Conservation (phyloP, 2,329 filamentous ascomycete species). For the Trichoderma pleuroti region DNA sequence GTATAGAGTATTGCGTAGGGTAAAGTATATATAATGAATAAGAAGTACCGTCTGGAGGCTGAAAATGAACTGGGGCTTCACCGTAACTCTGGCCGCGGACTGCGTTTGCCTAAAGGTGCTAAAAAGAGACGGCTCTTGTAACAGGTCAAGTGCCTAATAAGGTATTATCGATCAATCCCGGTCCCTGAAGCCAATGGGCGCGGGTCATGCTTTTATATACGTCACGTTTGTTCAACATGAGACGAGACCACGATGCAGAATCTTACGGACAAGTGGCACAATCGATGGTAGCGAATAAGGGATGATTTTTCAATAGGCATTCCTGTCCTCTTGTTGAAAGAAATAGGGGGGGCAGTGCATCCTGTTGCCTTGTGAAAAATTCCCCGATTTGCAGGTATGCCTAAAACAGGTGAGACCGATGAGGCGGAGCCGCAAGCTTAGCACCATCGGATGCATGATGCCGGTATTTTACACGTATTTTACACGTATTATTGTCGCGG, state of each 20-base stretch:
- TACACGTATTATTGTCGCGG: background rate
- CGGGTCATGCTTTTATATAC: background rate
- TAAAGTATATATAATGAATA: background rate
- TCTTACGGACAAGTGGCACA: background rate
- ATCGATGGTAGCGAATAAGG: background rate
- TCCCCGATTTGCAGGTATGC: background rate
- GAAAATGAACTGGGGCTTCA: background rate
- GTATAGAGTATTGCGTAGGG: background rate
- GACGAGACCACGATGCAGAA: background rate
- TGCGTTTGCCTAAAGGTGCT: background rate
- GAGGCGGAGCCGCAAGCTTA: no score
- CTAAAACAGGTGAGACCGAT: background rate
- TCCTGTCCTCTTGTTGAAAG: background rate
- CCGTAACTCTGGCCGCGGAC: background rate
- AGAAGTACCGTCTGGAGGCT: background rate
- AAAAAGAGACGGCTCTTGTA: background rate
- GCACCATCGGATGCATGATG: background rate
- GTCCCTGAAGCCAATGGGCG: background rate
- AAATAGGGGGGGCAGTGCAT: background rate
- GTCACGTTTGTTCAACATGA: background rate
- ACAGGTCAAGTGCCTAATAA: background rate
- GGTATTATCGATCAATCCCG: background rate
- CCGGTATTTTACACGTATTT: background rate
- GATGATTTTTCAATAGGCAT: background rate
- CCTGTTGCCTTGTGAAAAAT: background rate